Percentiles rank a stretch among this genome's conserved stretches.
Conservation (phyloP, 768 basidiomycete genomes). For the Hemileccinum rubropunctum region DNA sequence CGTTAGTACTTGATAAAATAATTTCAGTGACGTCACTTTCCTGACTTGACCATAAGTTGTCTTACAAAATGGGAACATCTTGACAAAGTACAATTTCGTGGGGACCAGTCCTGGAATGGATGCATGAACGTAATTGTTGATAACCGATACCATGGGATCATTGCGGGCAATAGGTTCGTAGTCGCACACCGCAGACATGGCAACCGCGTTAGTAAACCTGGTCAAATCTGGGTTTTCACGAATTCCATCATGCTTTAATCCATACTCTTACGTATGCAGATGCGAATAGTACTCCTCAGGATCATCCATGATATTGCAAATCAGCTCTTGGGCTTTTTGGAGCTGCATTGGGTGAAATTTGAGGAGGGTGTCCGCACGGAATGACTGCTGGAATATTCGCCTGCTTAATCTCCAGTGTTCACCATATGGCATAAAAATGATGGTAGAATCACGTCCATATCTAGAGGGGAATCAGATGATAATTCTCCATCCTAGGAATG, state of each 20-base stretch:
- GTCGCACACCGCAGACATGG: not conserved
- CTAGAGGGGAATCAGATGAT: not conserved
- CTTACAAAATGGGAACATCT: too few relatives aligned
- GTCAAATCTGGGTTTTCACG: not conserved
- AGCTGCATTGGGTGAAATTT: slow-evolving; percentile 1
- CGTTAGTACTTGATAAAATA: too few relatives aligned
- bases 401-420: not conserved
- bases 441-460: not conserved
- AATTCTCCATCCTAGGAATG: not conserved
- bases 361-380: not conserved
- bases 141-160: slow-evolving; percentile 4
- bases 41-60: too few relatives aligned
- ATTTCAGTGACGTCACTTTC: too few relatives aligned
- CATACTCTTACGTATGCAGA: slow-evolving; percentile 1
- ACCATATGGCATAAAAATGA: not conserved
- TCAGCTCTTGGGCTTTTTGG: too few relatives aligned
- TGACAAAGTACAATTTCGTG: too few relatives aligned
- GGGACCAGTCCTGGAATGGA: too few relatives aligned
- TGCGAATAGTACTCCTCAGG: too few relatives aligned
- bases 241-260: not conserved
- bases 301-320: too few relatives aligned
- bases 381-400: slow-evolving; percentile 3
- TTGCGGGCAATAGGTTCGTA: too few relatives aligned
- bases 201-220: too few relatives aligned
- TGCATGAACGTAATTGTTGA: not conserved